Base-by-base conservation (phyloP, 176 grass and related monocot genomes). In the Eremochloa ophiuroides region DNA sequence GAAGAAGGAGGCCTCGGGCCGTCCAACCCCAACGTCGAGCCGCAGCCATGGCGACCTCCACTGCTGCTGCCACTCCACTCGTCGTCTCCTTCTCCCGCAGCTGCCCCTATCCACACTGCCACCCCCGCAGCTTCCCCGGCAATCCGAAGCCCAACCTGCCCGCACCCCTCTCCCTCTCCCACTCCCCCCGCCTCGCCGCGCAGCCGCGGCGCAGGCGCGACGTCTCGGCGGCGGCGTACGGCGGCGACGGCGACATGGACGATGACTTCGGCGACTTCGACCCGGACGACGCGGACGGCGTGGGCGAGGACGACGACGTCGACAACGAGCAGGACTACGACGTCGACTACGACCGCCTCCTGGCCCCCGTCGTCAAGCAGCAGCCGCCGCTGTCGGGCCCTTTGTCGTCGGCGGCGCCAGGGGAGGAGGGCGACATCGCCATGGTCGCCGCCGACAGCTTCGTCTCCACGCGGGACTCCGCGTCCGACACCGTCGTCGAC, bases 311-410 rank as follows among this genome's bases (percentile, higher is more conserved):
- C 20, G 92, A 94, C 27, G 95, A 98, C 71, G 40, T 92, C 8
- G 95, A 98, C 59, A 98, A 95, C 82, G 90, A 95, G 81, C 86
- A 89, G 84, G 95, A 98, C 84, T 98, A 98, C 82, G 95, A 98
- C 76, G 87, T 98, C 65, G 95, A 98, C 90, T 98, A 98, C 62
- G 95, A 98, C 84, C 86, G 77, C 77, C 84, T 91, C 76, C 84
- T 94, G 30, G 86, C 77, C 0, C 76, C 84, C 73, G 83, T 79
- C 62, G 50, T 75, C 69, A 73, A 44, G 37, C 58, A 77, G 66
- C 23, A 62, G 6, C 71, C 47, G 62, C 63, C 1, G 77, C 62
- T 50, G 55, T 2, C 34, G 55, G 55, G 10, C n/a, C 29, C n/a
- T n/a, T n/a, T n/a, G 7, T 22, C 64, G 7, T 4, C 76, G 6